These are phyloP conservation scores for Wallacemonas sp. DNA, from an alignment of 208 protist genomes.

Conservation along the genomic window DNA sequence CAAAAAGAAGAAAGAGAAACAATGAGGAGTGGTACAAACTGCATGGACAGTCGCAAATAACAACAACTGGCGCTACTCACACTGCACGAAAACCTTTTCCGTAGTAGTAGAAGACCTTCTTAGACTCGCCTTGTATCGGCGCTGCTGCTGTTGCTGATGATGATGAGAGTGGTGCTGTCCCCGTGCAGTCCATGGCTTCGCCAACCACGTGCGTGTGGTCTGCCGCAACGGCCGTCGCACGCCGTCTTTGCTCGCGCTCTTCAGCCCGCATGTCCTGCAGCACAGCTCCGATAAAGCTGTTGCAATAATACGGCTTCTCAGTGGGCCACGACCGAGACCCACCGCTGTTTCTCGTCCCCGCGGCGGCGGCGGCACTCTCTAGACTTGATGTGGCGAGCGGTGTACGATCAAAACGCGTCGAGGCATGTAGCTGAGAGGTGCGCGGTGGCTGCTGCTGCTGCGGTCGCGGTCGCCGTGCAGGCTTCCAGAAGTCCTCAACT, in stretches of 20 bases:
- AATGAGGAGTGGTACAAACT: too few species aligned
- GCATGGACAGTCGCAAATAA: too few species aligned
- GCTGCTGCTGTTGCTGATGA: background rate
- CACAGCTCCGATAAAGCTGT: background rate
- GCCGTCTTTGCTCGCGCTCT: background rate
- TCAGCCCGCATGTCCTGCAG: background rate
- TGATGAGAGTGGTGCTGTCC: background rate
- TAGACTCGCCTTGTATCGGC: background rate
- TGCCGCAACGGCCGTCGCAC: background rate
- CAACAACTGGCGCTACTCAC: background rate
- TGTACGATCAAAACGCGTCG: background rate
- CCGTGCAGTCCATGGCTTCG: background rate
- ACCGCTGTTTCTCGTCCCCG: too few species aligned
- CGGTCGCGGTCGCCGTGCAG: background rate
- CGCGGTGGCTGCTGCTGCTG: background rate
- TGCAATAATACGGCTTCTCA: background rate
- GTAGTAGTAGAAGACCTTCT: slow-evolving; percentile 15
- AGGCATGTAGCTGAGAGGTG: background rate
- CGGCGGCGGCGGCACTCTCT: background rate
- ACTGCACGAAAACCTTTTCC: slow-evolving; percentile 8
- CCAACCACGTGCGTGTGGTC: background rate
- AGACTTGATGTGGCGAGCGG: background rate
- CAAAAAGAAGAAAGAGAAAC: slow-evolving; percentile 9
- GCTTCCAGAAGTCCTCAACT: slow-evolving; percentile 4
- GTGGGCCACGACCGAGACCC: background rate